Evolutionary conservation across 2,329 filamentous ascomycete species (phyloP), one percentile per base, ranked within the genome.

Genomic region (Lasiodiplodia hormozganensis): DNA sequence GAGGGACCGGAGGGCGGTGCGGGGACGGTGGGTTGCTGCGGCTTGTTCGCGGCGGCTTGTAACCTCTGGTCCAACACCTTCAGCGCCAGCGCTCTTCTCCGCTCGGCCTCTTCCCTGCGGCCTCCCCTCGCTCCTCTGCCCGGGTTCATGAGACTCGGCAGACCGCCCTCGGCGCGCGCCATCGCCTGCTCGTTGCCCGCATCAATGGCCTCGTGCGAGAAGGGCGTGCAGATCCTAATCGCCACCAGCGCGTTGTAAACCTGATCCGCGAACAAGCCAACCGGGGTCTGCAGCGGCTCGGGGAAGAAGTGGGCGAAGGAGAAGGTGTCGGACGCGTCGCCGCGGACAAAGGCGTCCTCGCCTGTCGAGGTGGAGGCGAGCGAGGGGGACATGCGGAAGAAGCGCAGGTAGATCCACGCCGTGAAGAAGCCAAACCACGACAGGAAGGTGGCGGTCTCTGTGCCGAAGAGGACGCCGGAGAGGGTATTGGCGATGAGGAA

Each of bases 281-380:
- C 86, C 16, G 92, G 84, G 0, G 93, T 92, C 77, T 97, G 95
- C 52, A 92, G 83, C 3, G 90, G 88, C 60, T 91, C 92, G 0
- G 96, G 96, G 82, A 98, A 98, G 84, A 99, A 97, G 75, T 96
- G 93, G 72, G 94, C 91, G 78, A 99, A 97, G 8, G 94, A 92
- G 77, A 99, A 99, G 0, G 94, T 97, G 80, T 99, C 96, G 79
- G 92, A 96, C 43, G 96, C 93, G 79, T 99, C 96, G 71, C 96
- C 96, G 71, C 90, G 92, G 73, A 97, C 88, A 10, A 83, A 82
- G 8, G 81, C 78, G 5, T 77, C 81, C 65, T 85, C 83, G 60
- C 84, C 84, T 8, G 85, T 88, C 4, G 84, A 83, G 2, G 85
- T 82, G 0, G 85, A 85, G 0, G 86, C 85, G 5, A 85, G 80